A percentile compares a stretch with the other conserved stretches of the same genome.
phyloP scores from a whole-genome alignment of 257 asterid genomes.

The Jacaranda mimosifolia region DNA sequence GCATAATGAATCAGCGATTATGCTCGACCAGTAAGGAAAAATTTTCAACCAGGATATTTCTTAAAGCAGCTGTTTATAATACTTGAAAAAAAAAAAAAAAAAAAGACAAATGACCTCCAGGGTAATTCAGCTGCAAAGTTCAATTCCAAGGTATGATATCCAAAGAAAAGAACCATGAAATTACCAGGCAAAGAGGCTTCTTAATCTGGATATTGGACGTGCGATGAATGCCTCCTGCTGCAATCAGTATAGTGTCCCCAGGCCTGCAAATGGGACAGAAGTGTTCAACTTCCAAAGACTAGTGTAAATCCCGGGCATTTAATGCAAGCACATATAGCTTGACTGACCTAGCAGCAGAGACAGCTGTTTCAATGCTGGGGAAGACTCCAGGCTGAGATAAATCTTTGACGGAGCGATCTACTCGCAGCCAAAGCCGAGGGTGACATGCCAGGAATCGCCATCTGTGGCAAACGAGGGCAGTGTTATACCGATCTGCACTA shows the following conservation, averaged over 20 bases:
- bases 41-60: background rate
- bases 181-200: conserved; percentile 95
- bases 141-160: background rate
- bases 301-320: conserved; percentile 17
- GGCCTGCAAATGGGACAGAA: conserved; percentile 64
- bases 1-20: background rate
- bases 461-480: conserved; percentile 99
- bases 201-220: conserved; percentile 87
- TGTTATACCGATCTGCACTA: conserved; percentile 99
- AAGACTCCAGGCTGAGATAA: conserved; percentile 75
- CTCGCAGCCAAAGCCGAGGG: conserved; percentile 95
- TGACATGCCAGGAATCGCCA: conserved; percentile 98
- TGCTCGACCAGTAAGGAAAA: too few relatives aligned
- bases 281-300: conserved; percentile 23
- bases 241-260: conserved; percentile 92
- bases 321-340: conserved; percentile 32
- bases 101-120: background rate
- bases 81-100: background rate
- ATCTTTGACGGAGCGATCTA: conserved; percentile 80
- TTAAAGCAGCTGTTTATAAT: background rate
- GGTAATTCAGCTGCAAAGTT: conserved; percentile 6
- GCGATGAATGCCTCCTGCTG: conserved; percentile 90
- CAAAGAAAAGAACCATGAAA: conserved; percentile 23
- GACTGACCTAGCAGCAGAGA: conserved; percentile 84
- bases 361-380: conserved; percentile 88